Evolutionary conservation across 1,139 yeast genomes (phyloP).

Genomic region (Scheffersomyces stambukii): DNA sequence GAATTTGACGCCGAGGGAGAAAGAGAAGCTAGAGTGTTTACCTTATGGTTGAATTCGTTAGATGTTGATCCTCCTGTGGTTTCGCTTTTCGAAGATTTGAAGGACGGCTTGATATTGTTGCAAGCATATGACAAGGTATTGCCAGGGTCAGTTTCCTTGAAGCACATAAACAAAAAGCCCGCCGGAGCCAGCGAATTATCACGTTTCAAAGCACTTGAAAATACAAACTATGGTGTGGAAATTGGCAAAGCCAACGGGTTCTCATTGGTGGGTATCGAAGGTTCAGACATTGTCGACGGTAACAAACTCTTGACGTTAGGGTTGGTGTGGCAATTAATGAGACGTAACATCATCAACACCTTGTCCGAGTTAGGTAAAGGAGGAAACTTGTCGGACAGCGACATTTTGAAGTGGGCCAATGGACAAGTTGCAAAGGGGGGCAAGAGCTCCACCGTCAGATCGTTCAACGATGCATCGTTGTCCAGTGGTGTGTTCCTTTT

Average conservation of each 20-base stretch:
- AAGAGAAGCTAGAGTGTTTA: constrained; percentile 97
- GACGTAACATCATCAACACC: constrained; percentile 87
- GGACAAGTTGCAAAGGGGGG: constrained; percentile 83
- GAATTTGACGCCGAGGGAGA: constrained; percentile 99
- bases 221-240: constrained; percentile 94
- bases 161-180: constrained; percentile 81
- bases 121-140: constrained; percentile 95
- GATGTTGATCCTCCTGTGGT: constrained; percentile 96
- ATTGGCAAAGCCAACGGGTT: constrained; percentile 89
- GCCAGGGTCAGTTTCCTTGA: constrained; percentile 84
- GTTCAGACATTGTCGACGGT: constrained; percentile 96
- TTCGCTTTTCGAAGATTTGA: constrained; percentile 86
- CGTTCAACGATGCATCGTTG: constrained; percentile 78
- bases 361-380: constrained; percentile 66
- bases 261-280: constrained; percentile 96
- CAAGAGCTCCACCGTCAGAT: constrained; percentile 60
- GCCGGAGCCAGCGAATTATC: constrained; percentile 66
- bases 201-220: constrained; percentile 92
- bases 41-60: constrained; percentile 92
- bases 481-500: constrained; percentile 76
- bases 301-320: constrained; percentile 85
- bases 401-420: constrained; percentile 93
- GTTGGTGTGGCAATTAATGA: constrained; percentile 98
- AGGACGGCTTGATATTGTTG: constrained; percentile 83
- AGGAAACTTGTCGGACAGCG: constrained; percentile 67